Evolutionary conservation across 1,284 basidiomycete species (phyloP).

Genomic region (Cutaneotrichosporon sp.): DNA sequence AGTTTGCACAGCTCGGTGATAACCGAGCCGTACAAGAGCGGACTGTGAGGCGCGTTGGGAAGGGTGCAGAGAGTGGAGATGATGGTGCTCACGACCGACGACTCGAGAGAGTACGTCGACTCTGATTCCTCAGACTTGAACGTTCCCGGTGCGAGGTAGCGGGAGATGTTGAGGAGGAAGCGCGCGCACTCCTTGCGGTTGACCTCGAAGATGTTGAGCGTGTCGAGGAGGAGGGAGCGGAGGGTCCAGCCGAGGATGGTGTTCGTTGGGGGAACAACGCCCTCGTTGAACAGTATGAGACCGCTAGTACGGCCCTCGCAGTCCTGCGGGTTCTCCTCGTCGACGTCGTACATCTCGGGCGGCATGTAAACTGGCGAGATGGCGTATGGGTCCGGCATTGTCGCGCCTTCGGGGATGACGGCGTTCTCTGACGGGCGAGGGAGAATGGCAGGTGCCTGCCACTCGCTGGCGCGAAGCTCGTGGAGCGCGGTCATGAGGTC

Average conservation of each 20-base stretch:
- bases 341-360: conserved; percentile 69
- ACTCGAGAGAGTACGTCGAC: conserved; percentile 50
- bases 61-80: conserved; percentile 73
- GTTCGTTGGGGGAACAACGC: conserved; percentile 73
- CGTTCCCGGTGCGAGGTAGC: conserved; percentile 77
- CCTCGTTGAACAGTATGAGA: conserved; percentile 72
- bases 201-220: conserved; percentile 87
- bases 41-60: conserved; percentile 72
- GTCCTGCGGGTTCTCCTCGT: conserved; percentile 52
- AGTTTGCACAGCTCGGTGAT: conserved; percentile 93
- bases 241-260: conserved; percentile 77
- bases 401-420: conserved; percentile 53
- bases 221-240: conserved; percentile 74
- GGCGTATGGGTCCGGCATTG: conserved; percentile 60
- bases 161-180: conserved; percentile 80
- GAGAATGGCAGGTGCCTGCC: conserved; percentile 51
- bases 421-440: conserved; percentile 63
- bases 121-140: conserved; percentile 58
- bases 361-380: conserved; percentile 78
- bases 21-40: conserved; percentile 82
- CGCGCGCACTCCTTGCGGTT: conserved; percentile 94
- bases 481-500: conserved; percentile 41
- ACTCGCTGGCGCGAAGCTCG: conserved; percentile 36
- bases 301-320: conserved; percentile 59
- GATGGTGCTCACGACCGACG: conserved; percentile 57